A percentile compares a stretch with the other conserved stretches of the same genome.
phyloP scores from a whole-genome alignment of 441 rosid species.

The Erysimum pusillum region DNA sequence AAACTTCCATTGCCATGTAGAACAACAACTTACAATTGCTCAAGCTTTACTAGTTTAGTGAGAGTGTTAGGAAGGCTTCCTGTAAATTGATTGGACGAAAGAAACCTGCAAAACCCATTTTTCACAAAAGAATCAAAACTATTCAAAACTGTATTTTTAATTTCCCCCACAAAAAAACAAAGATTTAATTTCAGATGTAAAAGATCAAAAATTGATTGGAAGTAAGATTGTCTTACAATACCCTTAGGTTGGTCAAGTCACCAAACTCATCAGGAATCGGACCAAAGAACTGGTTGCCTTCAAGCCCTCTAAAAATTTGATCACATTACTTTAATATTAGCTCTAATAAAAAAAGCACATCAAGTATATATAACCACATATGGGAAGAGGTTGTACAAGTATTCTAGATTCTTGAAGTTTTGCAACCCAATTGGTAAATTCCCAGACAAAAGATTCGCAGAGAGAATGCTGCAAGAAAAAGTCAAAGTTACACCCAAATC shows the following conservation, averaged over 20 bases:
- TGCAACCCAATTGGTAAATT: conserved; percentile 31
- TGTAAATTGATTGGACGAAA: conserved; percentile 39
- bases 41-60: conserved; percentile 25
- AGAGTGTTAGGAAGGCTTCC: conserved; percentile 37
- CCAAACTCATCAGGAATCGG: conserved; percentile 41
- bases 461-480: conserved; percentile 21
- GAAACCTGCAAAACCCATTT: conserved; percentile 9
- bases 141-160: neutral
- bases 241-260: conserved; percentile 1
- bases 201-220: no score
- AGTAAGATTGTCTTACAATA: conserved; percentile 42
- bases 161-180: neutral
- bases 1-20: neutral
- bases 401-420: conserved; percentile 25
- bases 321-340: neutral
- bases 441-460: conserved; percentile 37
- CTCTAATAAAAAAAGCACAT: neutral
- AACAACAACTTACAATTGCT: conserved; percentile 32
- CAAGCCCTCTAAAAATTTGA: conserved; percentile 11
- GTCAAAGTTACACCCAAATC: neutral
- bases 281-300: conserved; percentile 37
- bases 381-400: no score
- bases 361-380: no score
- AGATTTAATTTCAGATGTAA: no score
- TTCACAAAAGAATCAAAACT: neutral